These are phyloP conservation scores for Aspergillus fumigatiaffinis DNA, from an alignment of 2,329 filamentous ascomycete species.

Conservation along the genomic window DNA sequence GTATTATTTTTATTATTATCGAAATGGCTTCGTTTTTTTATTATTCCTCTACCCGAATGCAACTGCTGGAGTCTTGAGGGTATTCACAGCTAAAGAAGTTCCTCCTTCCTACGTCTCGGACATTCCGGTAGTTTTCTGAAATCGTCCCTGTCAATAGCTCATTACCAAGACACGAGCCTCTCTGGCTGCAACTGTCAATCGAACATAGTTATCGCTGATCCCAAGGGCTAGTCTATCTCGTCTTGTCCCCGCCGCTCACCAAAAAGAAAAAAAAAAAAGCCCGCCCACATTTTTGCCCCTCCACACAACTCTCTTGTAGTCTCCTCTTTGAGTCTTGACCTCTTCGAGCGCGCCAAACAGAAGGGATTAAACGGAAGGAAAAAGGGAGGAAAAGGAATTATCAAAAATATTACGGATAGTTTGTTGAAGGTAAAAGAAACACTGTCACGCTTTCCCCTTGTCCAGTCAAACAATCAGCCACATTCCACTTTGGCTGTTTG, in stretches of 20 bases:
- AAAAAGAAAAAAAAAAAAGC: neutral
- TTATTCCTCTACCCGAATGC: neutral
- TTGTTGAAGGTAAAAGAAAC: neutral
- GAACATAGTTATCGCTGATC: neutral
- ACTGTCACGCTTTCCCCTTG: neutral
- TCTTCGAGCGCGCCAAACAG: neutral
- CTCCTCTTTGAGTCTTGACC: neutral
- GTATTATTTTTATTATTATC: neutral
- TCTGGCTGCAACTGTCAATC: neutral
- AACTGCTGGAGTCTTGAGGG: neutral
- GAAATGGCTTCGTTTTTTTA: neutral
- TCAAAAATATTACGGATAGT: neutral
- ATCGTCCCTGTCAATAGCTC: neutral
- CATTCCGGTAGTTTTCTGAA: neutral
- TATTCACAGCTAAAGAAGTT: neutral
- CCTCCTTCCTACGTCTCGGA: neutral
- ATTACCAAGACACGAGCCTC: too few relatives aligned
- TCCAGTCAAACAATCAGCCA: neutral
- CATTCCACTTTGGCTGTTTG: neutral
- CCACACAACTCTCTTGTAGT: neutral
- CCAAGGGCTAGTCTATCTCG: neutral
- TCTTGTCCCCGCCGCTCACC: neutral
- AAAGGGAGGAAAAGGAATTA: neutral
- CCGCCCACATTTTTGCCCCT: neutral
- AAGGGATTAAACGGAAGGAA: neutral